Percentiles rank a stretch among this genome's conserved stretches.
Conservation (phyloP, 768 basidiomycete species). For the Trametes gibbosa region DNA sequence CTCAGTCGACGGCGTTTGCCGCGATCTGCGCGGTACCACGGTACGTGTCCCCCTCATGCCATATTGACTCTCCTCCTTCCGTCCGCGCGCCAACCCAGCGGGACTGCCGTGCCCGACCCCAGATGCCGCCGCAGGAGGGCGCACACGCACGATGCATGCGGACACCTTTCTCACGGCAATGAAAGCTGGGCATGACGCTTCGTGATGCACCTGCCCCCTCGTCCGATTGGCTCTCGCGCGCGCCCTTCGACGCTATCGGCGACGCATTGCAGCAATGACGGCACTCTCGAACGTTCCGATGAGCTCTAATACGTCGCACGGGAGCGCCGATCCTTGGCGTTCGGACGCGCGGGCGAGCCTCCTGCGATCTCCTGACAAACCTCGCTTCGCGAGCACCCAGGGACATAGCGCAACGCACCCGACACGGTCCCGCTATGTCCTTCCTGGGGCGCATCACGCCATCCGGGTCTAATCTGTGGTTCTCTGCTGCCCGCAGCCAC, state of each 20-base stretch:
- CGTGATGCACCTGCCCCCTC: constrained; percentile 17
- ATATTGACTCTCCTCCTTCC: constrained; percentile 2
- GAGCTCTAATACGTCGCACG: neutral
- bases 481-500: neutral
- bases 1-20: constrained; percentile 11
- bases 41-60: constrained; percentile 10
- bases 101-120: neutral
- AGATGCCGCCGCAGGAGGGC: neutral
- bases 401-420: neutral
- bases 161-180: constrained; percentile 16
- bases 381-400: neutral
- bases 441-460: neutral
- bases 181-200: constrained; percentile 12
- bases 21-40: constrained; percentile 3
- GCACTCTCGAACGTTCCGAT: constrained; percentile 7
- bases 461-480: neutral
- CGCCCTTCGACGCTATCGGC: constrained; percentile 15
- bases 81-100: neutral
- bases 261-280: constrained; percentile 4
- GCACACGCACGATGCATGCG: constrained; percentile 6
- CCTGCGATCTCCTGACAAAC: neutral
- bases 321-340: constrained; percentile 10
- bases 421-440: neutral
- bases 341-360: neutral
- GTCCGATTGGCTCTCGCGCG: constrained; percentile 18